Evolutionary conservation across 257 asterid genomes (phyloP).

Genomic region (Parsonsia alboflavescens): DNA sequence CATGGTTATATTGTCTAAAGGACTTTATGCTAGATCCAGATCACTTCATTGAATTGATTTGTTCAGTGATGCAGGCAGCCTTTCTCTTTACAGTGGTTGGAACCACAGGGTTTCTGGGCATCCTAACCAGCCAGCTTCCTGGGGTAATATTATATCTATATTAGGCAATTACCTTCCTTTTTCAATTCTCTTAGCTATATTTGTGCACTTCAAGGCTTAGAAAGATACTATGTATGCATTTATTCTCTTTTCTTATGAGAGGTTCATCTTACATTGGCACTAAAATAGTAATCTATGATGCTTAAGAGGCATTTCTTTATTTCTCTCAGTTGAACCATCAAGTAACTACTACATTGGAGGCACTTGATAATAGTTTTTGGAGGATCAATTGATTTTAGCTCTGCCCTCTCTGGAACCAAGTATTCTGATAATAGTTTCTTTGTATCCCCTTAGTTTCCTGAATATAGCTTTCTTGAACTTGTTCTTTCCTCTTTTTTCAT

Average conservation of each 20-base stretch:
- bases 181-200: neutral
- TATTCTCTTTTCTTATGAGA: neutral
- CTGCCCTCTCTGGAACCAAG: neutral
- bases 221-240: neutral
- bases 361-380: neutral
- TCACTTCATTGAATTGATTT: conserved; percentile 52
- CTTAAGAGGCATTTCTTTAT: neutral
- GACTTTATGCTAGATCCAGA: neutral
- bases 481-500: neutral
- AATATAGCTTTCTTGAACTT: neutral
- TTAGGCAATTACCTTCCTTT: conserved; percentile 3
- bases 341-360: neutral
- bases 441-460: neutral
- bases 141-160: conserved; percentile 56
- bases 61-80: conserved; percentile 95
- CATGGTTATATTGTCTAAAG: neutral
- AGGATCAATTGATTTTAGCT: neutral
- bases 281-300: neutral
- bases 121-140: conserved; percentile 93
- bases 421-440: neutral
- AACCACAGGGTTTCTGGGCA: conserved; percentile 70
- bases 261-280: neutral
- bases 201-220: neutral
- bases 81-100: conserved; percentile 96
- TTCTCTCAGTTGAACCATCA: neutral